phyloP scores from a whole-genome alignment of 164 flowering plant genomes.

The Umbellularia californica region DNA sequence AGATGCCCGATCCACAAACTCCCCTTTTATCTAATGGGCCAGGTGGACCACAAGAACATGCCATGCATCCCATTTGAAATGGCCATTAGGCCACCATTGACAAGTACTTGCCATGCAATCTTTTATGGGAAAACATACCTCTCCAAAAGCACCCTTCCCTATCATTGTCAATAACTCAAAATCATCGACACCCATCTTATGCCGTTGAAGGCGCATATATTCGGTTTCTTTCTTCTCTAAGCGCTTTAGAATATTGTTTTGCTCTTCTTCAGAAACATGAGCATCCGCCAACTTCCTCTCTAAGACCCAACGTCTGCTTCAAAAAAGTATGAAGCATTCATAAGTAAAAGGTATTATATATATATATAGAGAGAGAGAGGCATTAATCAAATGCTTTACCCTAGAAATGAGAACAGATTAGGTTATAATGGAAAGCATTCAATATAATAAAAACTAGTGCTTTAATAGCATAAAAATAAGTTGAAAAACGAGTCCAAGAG shows the following conservation, averaged over 20 bases:
- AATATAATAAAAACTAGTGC: too few species aligned
- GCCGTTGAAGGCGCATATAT: slow-evolving; percentile 91
- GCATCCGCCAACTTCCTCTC: slow-evolving; percentile 92
- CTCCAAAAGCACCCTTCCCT: slow-evolving; percentile 98
- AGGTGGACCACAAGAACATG: too few species aligned
- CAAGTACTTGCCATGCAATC: too few species aligned
- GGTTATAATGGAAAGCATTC: too few species aligned
- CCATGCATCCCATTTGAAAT: too few species aligned
- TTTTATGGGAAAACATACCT: slow-evolving; percentile 38
- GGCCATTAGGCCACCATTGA: too few species aligned
- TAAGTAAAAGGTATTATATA: too few species aligned
- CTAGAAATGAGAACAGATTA: too few species aligned
- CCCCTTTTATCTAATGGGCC: too few species aligned
- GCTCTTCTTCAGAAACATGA: slow-evolving; percentile 83
- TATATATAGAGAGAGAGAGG: background rate
- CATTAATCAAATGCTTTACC: background rate
- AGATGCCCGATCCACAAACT: too few species aligned
- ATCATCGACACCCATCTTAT: slow-evolving; percentile 93
- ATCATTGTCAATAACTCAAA: slow-evolving; percentile 92
- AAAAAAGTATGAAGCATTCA: background rate
- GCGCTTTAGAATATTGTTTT: slow-evolving; percentile 60
- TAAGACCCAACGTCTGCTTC: slow-evolving; percentile 65
- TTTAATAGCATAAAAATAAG: too few species aligned
- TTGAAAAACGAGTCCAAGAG: too few species aligned
- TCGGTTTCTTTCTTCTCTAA: slow-evolving; percentile 90